These are phyloP conservation scores for Fragilariopsis cylindrus DNA, from an alignment of 108 stramenopile genomes.

Conservation along the genomic window DNA sequence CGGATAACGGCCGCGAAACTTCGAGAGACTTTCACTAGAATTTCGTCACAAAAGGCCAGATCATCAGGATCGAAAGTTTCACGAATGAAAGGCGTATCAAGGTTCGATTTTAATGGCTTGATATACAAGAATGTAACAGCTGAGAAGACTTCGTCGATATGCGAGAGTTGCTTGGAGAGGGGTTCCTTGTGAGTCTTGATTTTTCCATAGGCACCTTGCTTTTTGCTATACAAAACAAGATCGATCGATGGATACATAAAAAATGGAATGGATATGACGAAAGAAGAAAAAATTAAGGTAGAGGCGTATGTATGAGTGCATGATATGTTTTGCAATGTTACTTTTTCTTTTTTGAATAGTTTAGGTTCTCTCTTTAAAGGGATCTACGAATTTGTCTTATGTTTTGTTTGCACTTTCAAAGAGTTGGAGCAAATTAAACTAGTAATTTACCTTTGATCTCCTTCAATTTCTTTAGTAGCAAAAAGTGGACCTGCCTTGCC, in stretches of 20 bases:
- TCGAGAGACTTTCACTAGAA: conserved; percentile 93
- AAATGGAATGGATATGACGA: background rate
- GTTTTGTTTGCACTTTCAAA: background rate
- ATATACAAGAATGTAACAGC: conserved; percentile 79
- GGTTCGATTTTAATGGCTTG: conserved; percentile 79
- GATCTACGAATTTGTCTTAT: background rate
- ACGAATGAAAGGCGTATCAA: conserved; percentile 58
- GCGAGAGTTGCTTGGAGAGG: conserved; percentile 79
- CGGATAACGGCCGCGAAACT: conserved; percentile 98
- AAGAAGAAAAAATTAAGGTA: background rate
- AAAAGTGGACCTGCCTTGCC: conserved; percentile 82
- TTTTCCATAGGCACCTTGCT: conserved; percentile 99
- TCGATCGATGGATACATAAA: background rate
- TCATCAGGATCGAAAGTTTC: conserved; percentile 60
- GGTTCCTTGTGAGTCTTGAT: conserved; percentile 91
- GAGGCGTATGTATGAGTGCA: conserved; percentile 6
- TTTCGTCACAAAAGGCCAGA: conserved; percentile 93
- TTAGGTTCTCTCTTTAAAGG: background rate
- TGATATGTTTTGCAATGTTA: background rate
- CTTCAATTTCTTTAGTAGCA: conserved; percentile 24
- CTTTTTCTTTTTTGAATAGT: background rate
- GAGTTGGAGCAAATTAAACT: background rate
- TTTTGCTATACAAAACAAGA: conserved; percentile 57
- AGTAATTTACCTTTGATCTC: conserved; percentile 33
- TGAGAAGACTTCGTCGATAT: conserved; percentile 89